These are phyloP conservation scores for Diaporthe humulicola DNA, from an alignment of 2,329 filamentous ascomycete species.

Conservation along the genomic window DNA sequence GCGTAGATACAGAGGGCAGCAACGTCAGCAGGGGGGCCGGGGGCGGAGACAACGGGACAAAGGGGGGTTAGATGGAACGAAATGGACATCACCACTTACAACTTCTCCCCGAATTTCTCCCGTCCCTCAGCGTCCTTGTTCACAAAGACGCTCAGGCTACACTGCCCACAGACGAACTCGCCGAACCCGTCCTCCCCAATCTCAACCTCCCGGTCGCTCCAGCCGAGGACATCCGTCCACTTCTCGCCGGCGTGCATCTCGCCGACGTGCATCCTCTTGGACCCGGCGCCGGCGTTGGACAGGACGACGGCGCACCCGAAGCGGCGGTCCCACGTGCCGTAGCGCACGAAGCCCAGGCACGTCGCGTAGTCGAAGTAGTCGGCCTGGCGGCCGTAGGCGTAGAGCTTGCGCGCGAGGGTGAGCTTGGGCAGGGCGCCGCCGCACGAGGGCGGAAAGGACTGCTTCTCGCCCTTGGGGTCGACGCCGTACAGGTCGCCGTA, in stretches of 20 bases:
- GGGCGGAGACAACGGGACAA: fast-evolving
- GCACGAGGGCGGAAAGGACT: slow-evolving; percentile 64
- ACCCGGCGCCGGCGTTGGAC: slow-evolving; percentile 62
- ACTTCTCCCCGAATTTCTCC: slow-evolving; percentile 55
- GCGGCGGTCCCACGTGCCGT: slow-evolving; percentile 59
- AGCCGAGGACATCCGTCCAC: slow-evolving; percentile 75
- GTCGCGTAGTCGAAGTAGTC: slow-evolving; percentile 74
- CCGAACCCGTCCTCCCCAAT: slow-evolving; percentile 74
- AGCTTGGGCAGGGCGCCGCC: slow-evolving; percentile 69
- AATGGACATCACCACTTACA: slow-evolving; percentile 51
- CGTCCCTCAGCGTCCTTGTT: slow-evolving; percentile 65
- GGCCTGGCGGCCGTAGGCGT: slow-evolving; percentile 74
- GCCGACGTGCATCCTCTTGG: slow-evolving; percentile 75
- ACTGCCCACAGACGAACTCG: slow-evolving; percentile 66
- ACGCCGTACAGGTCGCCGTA: slow-evolving; percentile 80
- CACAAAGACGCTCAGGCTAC: slow-evolving; percentile 72
- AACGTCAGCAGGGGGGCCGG: too few relatives aligned
- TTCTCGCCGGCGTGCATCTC: slow-evolving; percentile 68
- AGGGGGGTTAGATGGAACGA: background rate
- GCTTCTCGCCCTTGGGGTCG: slow-evolving; percentile 49
- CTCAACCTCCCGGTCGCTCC: slow-evolving; percentile 65
- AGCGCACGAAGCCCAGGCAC: slow-evolving; percentile 72
- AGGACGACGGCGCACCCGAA: slow-evolving; percentile 69
- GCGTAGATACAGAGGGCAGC: background rate
- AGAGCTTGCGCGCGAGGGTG: slow-evolving; percentile 73